phyloP scores from a whole-genome alignment of 345 rosid genomes.

The Moringa oleifera region DNA sequence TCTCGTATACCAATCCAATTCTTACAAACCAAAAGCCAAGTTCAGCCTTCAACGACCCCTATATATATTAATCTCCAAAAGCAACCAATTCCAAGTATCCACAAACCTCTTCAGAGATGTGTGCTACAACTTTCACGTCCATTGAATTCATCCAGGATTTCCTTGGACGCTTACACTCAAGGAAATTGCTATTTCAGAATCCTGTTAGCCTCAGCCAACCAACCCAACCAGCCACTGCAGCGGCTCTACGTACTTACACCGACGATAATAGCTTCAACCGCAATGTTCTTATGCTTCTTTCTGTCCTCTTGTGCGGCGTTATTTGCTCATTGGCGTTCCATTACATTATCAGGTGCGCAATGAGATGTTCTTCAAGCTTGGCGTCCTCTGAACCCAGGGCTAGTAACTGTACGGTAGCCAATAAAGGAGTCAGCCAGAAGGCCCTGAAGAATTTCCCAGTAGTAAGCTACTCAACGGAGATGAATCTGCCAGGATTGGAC shows the following conservation, averaged over 20 bases:
- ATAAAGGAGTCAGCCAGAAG: constrained; percentile 37
- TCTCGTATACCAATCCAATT: too few relatives aligned
- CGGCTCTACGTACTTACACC: constrained; percentile 18
- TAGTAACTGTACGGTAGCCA: constrained; percentile 15
- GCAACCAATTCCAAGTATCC: too few relatives aligned
- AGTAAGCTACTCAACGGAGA: constrained; percentile 34
- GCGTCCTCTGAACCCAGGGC: constrained; percentile 22
- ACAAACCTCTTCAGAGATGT: neutral
- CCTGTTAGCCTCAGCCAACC: constrained; percentile 25
- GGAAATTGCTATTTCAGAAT: constrained; percentile 28
- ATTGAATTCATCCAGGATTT: constrained; percentile 19
- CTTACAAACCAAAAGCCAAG: too few relatives aligned
- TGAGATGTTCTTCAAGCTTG: constrained; percentile 33
- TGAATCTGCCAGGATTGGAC: constrained; percentile 37
- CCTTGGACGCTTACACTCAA: constrained; percentile 18
- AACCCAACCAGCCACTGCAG: constrained; percentile 12
- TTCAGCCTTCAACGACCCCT: neutral
- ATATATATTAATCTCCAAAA: neutral
- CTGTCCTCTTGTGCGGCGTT: constrained; percentile 44
- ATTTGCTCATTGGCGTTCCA: constrained; percentile 44
- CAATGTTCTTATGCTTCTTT: constrained; percentile 41
- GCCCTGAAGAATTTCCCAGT: constrained; percentile 41
- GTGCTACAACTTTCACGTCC: constrained; percentile 18
- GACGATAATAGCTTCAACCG: constrained; percentile 24
- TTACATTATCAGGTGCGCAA: constrained; percentile 39